Conservation (phyloP, 805 yeast genomes). For the Wickerhamomyces sydowiorum region DNA sequence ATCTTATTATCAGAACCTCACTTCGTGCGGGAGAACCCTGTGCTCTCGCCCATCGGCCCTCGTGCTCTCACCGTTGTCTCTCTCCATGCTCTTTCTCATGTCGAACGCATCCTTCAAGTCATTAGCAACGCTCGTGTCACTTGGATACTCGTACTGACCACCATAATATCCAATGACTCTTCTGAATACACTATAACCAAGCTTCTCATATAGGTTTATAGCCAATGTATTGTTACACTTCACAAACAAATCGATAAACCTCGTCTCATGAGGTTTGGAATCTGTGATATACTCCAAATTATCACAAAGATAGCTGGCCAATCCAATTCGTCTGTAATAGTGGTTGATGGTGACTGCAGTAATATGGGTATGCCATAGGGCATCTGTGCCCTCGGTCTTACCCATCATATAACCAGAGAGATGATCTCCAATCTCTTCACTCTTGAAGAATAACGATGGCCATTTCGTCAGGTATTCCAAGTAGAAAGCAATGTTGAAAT, state of each 20-base stretch:
- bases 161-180: constrained; percentile 90
- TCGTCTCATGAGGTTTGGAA: constrained; percentile 70
- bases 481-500: constrained; percentile 80
- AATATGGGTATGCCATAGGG: constrained; percentile 94
- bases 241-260: constrained; percentile 88
- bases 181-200: constrained; percentile 81
- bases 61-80: constrained; percentile 50
- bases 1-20: constrained; percentile 38
- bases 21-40: constrained; percentile 62
- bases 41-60: constrained; percentile 55
- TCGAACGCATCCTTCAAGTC: constrained; percentile 86
- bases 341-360: constrained; percentile 92
- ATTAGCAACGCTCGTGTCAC: constrained; percentile 35
- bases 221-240: constrained; percentile 81
- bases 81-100: constrained; percentile 61
- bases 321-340: constrained; percentile 75
- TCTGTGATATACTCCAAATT: constrained; percentile 71
- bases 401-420: constrained; percentile 84
- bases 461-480: constrained; percentile 75
- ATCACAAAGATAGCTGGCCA: constrained; percentile 75
- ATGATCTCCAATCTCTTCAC: constrained; percentile 39
- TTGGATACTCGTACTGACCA: constrained; percentile 37
- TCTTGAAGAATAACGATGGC: constrained; percentile 87
- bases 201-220: constrained; percentile 71
- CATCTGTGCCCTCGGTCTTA: constrained; percentile 83